Conservation (phyloP, 257 asterid genomes). For the Nicotiana tabacum region DNA sequence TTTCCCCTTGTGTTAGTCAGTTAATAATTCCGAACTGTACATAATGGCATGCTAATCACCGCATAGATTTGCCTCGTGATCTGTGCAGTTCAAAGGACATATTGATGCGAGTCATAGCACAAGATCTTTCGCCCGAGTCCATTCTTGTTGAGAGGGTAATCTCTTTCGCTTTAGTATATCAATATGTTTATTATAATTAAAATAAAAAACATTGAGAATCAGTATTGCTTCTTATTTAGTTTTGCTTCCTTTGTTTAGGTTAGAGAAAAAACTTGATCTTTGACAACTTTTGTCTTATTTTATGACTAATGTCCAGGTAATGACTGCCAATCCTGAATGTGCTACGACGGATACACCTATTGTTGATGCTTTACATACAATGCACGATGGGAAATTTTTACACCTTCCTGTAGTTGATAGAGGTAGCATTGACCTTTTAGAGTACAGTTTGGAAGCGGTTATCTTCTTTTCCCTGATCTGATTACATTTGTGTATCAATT, state of each 20-base stretch:
- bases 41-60: not conserved
- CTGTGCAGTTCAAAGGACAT: slow-evolving; percentile 73
- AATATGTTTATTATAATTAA: not conserved
- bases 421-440: slow-evolving; percentile 39
- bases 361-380: slow-evolving; percentile 89
- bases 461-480: not conserved
- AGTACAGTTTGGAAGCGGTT: not conserved
- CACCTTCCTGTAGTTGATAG: slow-evolving; percentile 86
- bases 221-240: not conserved
- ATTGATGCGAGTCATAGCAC: slow-evolving; percentile 84
- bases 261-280: not conserved
- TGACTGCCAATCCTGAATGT: slow-evolving; percentile 95
- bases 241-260: not conserved
- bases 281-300: not conserved
- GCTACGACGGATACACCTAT: slow-evolving; percentile 76
- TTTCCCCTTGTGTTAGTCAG: not conserved
- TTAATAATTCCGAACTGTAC: not conserved
- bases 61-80: not conserved
- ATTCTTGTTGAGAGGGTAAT: slow-evolving; percentile 74
- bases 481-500: not conserved
- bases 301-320: slow-evolving; percentile 47
- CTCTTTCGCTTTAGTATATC: slow-evolving; percentile 1
- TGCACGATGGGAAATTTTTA: slow-evolving; percentile 88
- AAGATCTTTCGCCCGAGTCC: slow-evolving; percentile 63
- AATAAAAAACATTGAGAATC: not conserved